A percentile compares a stretch with the other conserved stretches of the same genome.
These are phyloP conservation scores for Ascochyta viciae-villosae DNA, from an alignment of 2,329 filamentous ascomycete genomes.

Conservation along the genomic window DNA sequence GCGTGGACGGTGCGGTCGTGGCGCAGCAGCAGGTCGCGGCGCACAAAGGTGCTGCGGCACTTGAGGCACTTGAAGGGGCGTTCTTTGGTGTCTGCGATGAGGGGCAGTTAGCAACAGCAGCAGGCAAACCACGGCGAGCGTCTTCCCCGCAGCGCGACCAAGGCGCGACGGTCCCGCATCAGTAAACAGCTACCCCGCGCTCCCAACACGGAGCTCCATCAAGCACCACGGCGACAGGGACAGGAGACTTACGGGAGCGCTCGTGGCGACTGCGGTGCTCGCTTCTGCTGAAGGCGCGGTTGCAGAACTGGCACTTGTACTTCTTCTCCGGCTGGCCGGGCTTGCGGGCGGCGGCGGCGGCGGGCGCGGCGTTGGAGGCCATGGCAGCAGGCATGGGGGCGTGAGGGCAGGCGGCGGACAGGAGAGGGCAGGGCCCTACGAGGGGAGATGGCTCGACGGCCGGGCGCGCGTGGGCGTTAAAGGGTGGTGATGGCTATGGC, in stretches of 20 bases:
- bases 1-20: constrained; percentile 98
- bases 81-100: constrained; percentile 87
- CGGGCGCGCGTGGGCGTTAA: constrained; percentile 48
- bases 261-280: constrained; percentile 98
- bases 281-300: constrained; percentile 94
- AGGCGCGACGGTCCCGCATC: constrained; percentile 43
- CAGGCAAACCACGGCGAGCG: constrained; percentile 8
- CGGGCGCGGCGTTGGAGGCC: constrained; percentile 70
- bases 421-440: constrained; percentile 8
- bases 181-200: constrained; percentile 41
- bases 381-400: constrained; percentile 69
- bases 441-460: constrained; percentile 33
- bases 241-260: constrained; percentile 83
- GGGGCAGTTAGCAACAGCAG: constrained; percentile 44
- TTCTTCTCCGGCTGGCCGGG: constrained; percentile 85
- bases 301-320: constrained; percentile 99
- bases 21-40: constrained; percentile 92
- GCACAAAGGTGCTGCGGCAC: constrained; percentile 97
- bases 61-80: constrained; percentile 98
- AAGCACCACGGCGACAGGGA: constrained; percentile 9
- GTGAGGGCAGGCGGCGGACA: not conserved
- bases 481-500: constrained; percentile 40
- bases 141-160: constrained; percentile 46
- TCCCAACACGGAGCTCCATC: constrained; percentile 35
- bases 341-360: constrained; percentile 77